Evolutionary conservation across 2,329 filamentous ascomycete species (phyloP).

Genomic region (Cercospora canescens): DNA sequence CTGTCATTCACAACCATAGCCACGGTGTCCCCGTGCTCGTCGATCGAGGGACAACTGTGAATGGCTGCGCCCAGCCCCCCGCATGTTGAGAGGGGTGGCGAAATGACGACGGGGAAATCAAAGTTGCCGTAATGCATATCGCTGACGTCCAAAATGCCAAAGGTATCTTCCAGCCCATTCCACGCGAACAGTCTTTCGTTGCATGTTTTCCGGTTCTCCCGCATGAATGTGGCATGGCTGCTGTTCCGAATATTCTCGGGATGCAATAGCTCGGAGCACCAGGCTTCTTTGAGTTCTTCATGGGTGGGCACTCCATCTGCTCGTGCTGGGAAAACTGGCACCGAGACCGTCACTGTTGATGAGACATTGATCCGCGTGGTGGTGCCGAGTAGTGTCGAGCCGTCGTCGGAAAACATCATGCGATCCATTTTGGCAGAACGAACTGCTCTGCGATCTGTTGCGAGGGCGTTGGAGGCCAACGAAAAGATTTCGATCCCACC

Average conservation of each 20-base stretch:
- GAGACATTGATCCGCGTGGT: conserved; percentile 39
- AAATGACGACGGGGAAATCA: conserved; percentile 41
- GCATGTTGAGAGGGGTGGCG: conserved; percentile 38
- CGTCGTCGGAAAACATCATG: conserved; percentile 39
- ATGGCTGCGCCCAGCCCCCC: conserved; percentile 40
- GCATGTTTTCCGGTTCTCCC: conserved; percentile 30
- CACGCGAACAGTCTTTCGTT: conserved; percentile 40
- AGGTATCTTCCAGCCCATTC: conserved; percentile 40
- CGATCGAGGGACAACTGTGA: conserved; percentile 37
- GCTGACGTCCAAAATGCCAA: conserved; percentile 36
- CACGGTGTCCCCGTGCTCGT: conserved; percentile 39
- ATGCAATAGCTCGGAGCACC: conserved; percentile 40
- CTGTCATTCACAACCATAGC: conserved; percentile 42
- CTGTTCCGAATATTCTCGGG: conserved; percentile 41
- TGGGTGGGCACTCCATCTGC: conserved; percentile 33
- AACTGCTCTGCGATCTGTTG: conserved; percentile 39
- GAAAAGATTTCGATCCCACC: conserved; percentile 84
- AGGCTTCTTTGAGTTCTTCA: conserved; percentile 40
- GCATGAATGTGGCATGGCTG: conserved; percentile 40
- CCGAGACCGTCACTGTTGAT: conserved; percentile 37
- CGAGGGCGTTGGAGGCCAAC: conserved; percentile 59
- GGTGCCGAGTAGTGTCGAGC: conserved; percentile 39
- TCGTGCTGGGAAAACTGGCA: conserved; percentile 37
- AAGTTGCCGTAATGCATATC: conserved; percentile 39
- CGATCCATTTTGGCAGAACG: conserved; percentile 38